Evolutionary conservation across 1,284 basidiomycete genomes (phyloP).

Genomic region (Rhodotorula sp.): DNA sequence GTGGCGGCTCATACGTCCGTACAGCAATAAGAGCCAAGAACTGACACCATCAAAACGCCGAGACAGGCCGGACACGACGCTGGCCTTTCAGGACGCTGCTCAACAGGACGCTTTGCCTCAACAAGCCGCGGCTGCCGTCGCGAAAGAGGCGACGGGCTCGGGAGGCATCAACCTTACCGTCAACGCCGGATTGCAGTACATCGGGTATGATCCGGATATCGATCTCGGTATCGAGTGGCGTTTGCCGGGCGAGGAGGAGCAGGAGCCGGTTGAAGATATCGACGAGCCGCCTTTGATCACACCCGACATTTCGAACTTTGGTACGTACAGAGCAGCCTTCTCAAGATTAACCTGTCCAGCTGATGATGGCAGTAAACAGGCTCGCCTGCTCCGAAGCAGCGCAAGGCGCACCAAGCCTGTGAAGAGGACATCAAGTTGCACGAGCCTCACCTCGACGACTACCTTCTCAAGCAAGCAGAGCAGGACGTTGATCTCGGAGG

Average conservation of each 20-base stretch:
- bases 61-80: conserved; percentile 12
- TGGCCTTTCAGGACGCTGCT: neutral
- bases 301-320: neutral
- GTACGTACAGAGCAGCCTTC: neutral
- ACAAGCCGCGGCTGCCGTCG: neutral
- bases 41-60: neutral
- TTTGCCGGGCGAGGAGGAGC: neutral
- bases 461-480: neutral
- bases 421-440: conserved; percentile 35
- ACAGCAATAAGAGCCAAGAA: too few species aligned
- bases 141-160: neutral
- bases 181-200: conserved; percentile 10
- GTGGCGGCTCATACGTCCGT: neutral
- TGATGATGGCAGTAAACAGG: neutral
- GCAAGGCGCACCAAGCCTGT: conserved; percentile 20
- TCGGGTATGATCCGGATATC: conserved; percentile 22
- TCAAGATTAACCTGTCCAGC: neutral
- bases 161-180: conserved; percentile 19
- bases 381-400: neutral
- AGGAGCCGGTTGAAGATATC: neutral
- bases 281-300: conserved; percentile 5
- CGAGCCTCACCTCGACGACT: conserved; percentile 37
- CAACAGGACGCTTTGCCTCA: neutral
- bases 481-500: neutral
- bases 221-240: conserved; percentile 11